These are phyloP conservation scores for Calocybe cyanea DNA, from an alignment of 768 basidiomycete species.

Conservation along the genomic window DNA sequence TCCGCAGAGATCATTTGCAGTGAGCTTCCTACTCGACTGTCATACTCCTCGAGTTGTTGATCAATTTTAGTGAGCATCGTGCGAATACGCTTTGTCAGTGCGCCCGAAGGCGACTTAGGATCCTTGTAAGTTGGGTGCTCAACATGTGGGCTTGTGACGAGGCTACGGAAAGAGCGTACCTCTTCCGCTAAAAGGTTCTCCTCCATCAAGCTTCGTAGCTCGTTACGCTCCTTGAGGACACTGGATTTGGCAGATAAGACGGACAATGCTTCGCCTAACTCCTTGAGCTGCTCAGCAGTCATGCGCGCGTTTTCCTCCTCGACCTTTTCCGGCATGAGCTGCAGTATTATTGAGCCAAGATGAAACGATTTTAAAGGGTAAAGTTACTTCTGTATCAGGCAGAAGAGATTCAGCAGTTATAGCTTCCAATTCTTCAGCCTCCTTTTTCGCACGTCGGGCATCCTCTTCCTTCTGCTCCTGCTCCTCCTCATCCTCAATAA, in stretches of 20 bases:
- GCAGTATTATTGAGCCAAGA: not conserved
- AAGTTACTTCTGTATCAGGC: conserved; percentile 74
- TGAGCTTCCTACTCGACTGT: conserved; percentile 78
- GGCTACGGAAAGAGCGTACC: conserved; percentile 34
- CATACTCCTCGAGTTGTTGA: conserved; percentile 87
- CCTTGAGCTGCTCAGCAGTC: conserved; percentile 94
- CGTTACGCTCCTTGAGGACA: conserved; percentile 93
- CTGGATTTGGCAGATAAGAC: conserved; percentile 91
- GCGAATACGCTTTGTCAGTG: conserved; percentile 93
- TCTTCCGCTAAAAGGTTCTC: conserved; percentile 90
- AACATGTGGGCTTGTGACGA: conserved; percentile 2
- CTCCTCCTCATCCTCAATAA: conserved; percentile 98
- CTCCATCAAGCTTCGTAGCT: conserved; percentile 87
- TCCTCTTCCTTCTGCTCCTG: conserved; percentile 95
- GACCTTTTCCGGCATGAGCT: conserved; percentile 62
- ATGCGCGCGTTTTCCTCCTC: conserved; percentile 82
- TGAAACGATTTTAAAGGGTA: not conserved
- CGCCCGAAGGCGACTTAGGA: conserved; percentile 76
- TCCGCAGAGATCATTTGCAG: conserved; percentile 85
- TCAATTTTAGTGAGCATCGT: conserved; percentile 96
- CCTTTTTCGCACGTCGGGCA: conserved; percentile 81
- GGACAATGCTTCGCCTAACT: conserved; percentile 87
- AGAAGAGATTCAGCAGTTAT: conserved; percentile 76
- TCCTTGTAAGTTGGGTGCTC: conserved; percentile 37
- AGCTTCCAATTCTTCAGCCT: conserved; percentile 75